Percentiles rank a stretch among this genome's conserved stretches.
Conservation (phyloP, 768 basidiomycete species). For the Mycena crocata region DNA sequence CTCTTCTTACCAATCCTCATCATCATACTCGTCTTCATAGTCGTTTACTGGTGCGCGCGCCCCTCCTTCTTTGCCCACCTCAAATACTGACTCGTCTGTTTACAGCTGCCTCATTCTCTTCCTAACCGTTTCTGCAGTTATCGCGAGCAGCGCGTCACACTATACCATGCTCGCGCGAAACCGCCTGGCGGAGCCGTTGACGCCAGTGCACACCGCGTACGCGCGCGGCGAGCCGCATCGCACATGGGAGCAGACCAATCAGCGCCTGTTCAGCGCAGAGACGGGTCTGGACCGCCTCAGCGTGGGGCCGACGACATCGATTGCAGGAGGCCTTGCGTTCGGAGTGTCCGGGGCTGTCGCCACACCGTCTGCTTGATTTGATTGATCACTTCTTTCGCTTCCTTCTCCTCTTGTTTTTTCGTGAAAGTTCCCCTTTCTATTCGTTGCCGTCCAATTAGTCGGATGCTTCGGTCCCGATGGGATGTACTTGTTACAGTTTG, state of each 20-base stretch:
- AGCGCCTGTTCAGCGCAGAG: conserved; percentile 28
- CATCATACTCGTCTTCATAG: conserved; percentile 4
- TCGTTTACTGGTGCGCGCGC: conserved; percentile 8
- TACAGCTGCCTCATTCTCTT: conserved; percentile 18
- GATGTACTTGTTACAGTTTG: too few species aligned
- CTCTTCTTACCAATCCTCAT: conserved; percentile 13
- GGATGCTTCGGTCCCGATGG: too few species aligned
- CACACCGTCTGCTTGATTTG: neutral
- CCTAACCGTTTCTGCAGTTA: conserved; percentile 11
- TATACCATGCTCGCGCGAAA: conserved; percentile 29
- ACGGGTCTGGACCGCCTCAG: conserved; percentile 29
- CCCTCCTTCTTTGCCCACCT: neutral
- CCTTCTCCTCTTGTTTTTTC: too few species aligned
- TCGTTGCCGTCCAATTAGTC: too few species aligned
- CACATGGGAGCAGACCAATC: conserved; percentile 20
- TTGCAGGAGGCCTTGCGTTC: conserved; percentile 28
- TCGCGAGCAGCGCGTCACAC: conserved; percentile 19
- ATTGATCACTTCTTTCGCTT: too few species aligned
- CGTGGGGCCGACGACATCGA: conserved; percentile 16
- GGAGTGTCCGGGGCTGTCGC: conserved; percentile 19
- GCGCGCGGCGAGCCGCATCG: conserved; percentile 28
- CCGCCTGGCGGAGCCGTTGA: conserved; percentile 24
- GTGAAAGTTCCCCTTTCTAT: too few species aligned
- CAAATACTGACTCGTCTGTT: neutral
- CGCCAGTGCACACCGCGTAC: conserved; percentile 28